Base-by-base conservation (phyloP, 2,329 filamentous ascomycete species). In the Knoxdaviesia capensis region DNA sequence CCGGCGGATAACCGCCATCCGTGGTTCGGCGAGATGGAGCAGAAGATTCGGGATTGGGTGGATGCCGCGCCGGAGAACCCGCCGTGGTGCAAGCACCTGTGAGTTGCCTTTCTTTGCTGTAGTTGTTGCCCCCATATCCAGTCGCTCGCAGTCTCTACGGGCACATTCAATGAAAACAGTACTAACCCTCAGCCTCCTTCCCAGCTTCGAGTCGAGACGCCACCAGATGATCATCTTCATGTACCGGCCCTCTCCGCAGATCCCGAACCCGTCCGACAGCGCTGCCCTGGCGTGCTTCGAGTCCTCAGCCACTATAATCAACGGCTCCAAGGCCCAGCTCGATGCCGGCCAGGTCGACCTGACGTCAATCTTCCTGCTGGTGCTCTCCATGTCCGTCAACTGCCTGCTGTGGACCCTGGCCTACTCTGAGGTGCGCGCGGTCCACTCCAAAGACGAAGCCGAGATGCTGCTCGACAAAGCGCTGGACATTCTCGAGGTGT, bases 341-440 rank as follows among this genome's bases (percentile, higher is more conserved):
- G 72, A 79, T 48, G 76, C 71, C 10, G 70, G 72, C 9, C 77
- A 76, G 28, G 74, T 90, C 7, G 88, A 94, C 53, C 68, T 94
- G 46, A 94, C 87, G 1, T 96, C 88, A 88, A 79, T 94, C 37
- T 94, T 94, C 53, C 74, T 93, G 1, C 71, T 94, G 45, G 77
- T 80, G 20, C 70, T 96, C 36, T 94, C 92, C 61, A 90, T 92
- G 75, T 77, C 83, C 5, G 70, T 96, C 44, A 94, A 94, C 54
- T 87, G 84, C 5, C 71, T 94, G 40, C 69, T 98, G 1, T 98
- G 90, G 90, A 76, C 82, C 2, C 70, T 93, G 6, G 93, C 87
- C 1, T 94, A 93, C 53, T 70, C 79, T 4, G 80, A 88, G 48
- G 77, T 96, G 29, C 78, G 90, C 38, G 70, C 72, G 42, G 65